Percentiles rank a stretch among this genome's conserved stretches.
These are phyloP conservation scores for Camellia sinensis DNA, from an alignment of 148 eudicot genomes.

Conservation along the genomic window DNA sequence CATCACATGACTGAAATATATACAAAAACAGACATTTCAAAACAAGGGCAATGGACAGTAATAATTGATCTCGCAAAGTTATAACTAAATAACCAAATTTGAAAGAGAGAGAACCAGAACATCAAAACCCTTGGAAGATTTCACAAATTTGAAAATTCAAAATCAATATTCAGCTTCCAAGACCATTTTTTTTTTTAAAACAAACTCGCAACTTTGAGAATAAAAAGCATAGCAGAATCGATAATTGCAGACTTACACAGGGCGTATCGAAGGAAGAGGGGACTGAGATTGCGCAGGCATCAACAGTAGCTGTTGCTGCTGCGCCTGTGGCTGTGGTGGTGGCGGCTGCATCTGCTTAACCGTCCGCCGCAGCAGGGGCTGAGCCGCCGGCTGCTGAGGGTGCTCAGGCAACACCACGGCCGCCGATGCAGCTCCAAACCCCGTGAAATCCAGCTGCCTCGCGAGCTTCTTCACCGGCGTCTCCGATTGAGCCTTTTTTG, in stretches of 20 bases:
- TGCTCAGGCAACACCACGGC: conserved; percentile 28
- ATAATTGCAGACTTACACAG: conserved; percentile 39
- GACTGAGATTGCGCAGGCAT: conserved; percentile 34
- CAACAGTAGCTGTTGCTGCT: conserved; percentile 22
- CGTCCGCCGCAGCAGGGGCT: conserved; percentile 9
- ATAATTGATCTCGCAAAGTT: not conserved
- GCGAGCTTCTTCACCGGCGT: conserved; percentile 58
- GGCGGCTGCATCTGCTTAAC: conserved; percentile 14
- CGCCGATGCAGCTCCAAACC: conserved; percentile 19
- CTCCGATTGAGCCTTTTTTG: conserved; percentile 28
- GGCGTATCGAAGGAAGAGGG: conserved; percentile 42
- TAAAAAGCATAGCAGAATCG: not conserved
- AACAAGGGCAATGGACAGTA: not conserved
- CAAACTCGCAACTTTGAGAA: not conserved
- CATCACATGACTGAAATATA: not conserved
- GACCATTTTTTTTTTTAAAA: not conserved
- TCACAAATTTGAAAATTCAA: not conserved
- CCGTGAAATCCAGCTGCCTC: conserved; percentile 72
- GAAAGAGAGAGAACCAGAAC: not conserved
- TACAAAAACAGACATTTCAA: not conserved
- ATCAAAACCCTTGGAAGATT: not conserved
- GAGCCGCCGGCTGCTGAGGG: conserved; percentile 22
- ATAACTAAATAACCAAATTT: not conserved
- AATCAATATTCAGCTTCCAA: not conserved
- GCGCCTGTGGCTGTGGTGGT: conserved; percentile 4